Percentiles rank a stretch among this genome's conserved stretches.
These are phyloP conservation scores for Gossypium turneri DNA, from an alignment of 345 rosid species.

Conservation along the genomic window DNA sequence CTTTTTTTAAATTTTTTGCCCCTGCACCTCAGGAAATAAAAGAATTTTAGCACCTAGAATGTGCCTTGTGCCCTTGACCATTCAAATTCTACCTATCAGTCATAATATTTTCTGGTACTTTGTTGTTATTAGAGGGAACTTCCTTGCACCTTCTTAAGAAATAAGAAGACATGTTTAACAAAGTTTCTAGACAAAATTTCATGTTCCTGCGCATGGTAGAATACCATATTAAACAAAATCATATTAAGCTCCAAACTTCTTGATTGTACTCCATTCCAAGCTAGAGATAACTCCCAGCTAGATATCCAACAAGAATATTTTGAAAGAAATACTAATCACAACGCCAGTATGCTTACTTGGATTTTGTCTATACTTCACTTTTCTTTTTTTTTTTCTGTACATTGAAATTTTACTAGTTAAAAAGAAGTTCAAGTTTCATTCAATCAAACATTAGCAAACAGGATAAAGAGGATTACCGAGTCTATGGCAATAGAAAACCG, in stretches of 20 bases:
- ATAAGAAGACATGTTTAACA: no score
- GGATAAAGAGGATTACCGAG: slow-evolving; percentile 40
- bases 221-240: not conserved
- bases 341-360: not conserved
- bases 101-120: no score
- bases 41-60: no score
- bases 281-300: not conserved
- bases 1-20: no score
- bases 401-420: no score
- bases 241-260: slow-evolving; percentile 8
- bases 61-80: no score
- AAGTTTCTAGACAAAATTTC: not conserved
- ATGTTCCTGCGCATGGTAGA: not conserved
- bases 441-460: not conserved
- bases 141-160: slow-evolving; percentile 14
- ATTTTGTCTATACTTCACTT: not conserved
- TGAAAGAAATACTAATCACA: slow-evolving; percentile 2
- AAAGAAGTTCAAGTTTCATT: not conserved
- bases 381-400: not conserved
- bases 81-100: no score
- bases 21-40: no score
- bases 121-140: no score
- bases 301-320: slow-evolving; percentile 2
- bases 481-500: no score
- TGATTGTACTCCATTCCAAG: not conserved